Conservation (phyloP, 1,139 yeast genomes). For the Debaryomyces udenii region DNA sequence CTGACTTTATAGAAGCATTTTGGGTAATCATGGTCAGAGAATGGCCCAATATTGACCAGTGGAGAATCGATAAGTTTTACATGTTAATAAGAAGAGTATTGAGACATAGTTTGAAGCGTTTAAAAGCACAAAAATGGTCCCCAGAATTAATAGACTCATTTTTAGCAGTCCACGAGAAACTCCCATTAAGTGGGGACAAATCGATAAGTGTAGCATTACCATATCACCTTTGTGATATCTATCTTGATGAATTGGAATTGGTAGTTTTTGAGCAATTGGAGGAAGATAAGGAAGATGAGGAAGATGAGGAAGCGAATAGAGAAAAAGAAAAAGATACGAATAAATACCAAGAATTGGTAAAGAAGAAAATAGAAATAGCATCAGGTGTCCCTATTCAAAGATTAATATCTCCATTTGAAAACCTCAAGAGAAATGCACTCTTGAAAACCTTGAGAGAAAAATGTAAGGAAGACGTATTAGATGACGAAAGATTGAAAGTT, state of each 20-base stretch:
- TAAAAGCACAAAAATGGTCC: constrained; percentile 62
- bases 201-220: constrained; percentile 76
- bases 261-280: constrained; percentile 53
- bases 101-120: constrained; percentile 62
- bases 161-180: constrained; percentile 40
- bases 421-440: constrained; percentile 50
- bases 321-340: constrained; percentile 31
- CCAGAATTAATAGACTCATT: constrained; percentile 49
- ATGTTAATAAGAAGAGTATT: constrained; percentile 78
- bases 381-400: constrained; percentile 54
- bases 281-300: constrained; percentile 42
- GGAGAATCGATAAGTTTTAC: constrained; percentile 86
- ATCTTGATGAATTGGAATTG: constrained; percentile 79
- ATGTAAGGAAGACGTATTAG: constrained; percentile 65
- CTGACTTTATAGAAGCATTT: constrained; percentile 69
- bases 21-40: constrained; percentile 81
- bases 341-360: constrained; percentile 28
- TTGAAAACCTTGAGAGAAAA: constrained; percentile 69
- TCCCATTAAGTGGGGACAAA: constrained; percentile 59
- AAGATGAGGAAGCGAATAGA: constrained; percentile 32
- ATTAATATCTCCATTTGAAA: constrained; percentile 61
- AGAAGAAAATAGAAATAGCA: constrained; percentile 34
- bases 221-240: constrained; percentile 82
- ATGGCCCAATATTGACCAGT: constrained; percentile 84
- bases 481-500: constrained; percentile 60